Conservation (phyloP, 768 basidiomycete species). For the Solioccasus polychromus region DNA sequence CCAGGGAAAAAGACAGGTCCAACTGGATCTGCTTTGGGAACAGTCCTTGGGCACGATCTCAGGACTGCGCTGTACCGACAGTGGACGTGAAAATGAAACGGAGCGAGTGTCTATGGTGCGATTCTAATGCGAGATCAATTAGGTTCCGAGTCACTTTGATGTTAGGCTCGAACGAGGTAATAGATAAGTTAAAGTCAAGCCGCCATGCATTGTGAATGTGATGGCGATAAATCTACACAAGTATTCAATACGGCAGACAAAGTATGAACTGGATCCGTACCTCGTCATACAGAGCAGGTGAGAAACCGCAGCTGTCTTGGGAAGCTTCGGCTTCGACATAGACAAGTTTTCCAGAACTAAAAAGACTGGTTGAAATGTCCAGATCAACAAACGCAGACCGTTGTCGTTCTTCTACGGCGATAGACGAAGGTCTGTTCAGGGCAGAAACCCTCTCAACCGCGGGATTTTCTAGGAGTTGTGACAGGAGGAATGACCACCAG, state of each 20-base stretch:
- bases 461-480: slow-evolving; percentile 24
- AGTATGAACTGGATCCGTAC: slow-evolving; percentile 11
- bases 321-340: slow-evolving; percentile 40
- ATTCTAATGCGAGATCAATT: slow-evolving; percentile 31
- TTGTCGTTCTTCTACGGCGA: slow-evolving; percentile 27
- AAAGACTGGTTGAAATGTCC: slow-evolving; percentile 28
- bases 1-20: slow-evolving; percentile 27
- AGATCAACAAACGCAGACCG: slow-evolving; percentile 33
- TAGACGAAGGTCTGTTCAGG: slow-evolving; percentile 27
- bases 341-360: slow-evolving; percentile 33
- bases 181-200: slow-evolving; percentile 40
- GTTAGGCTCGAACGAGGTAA: slow-evolving; percentile 37
- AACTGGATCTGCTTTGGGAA: slow-evolving; percentile 37
- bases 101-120: slow-evolving; percentile 10
- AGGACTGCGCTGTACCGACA: slow-evolving; percentile 16
- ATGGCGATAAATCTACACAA: slow-evolving; percentile 24
- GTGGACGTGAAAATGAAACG: slow-evolving; percentile 30
- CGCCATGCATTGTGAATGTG: no score
- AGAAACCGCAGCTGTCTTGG: slow-evolving; percentile 29
- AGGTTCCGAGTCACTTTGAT: slow-evolving; percentile 33
- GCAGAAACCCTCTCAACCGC: slow-evolving; percentile 31
- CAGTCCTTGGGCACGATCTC: slow-evolving; percentile 25
- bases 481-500: slow-evolving; percentile 40
- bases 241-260: no score
- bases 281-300: slow-evolving; percentile 24